Evolutionary conservation across 148 eudicot genomes (phyloP).

Genomic region (Rhododendron williamsianum): DNA sequence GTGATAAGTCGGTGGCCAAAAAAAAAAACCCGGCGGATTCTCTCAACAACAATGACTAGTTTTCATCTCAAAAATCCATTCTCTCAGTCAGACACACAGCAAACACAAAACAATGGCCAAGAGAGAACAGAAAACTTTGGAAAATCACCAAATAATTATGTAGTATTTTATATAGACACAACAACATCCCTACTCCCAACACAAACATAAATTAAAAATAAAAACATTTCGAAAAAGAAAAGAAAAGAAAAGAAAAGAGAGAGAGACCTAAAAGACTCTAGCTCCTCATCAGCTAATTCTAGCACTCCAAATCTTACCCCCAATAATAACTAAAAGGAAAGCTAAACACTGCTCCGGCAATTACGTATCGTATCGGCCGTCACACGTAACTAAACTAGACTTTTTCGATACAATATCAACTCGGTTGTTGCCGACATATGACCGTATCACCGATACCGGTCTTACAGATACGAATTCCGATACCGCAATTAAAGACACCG

Average conservation of each 20-base stretch:
- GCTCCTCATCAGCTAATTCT: neutral
- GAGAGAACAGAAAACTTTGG: neutral
- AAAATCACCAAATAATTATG: neutral
- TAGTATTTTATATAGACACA: neutral
- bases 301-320: neutral
- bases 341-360: neutral
- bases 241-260: no score
- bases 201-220: neutral
- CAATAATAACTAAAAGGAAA: neutral
- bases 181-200: neutral
- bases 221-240: neutral
- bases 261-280: neutral
- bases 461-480: no score
- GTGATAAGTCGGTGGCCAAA: neutral
- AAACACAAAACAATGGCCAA: neutral
- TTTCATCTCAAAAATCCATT: neutral
- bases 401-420: no score
- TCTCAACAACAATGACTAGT: neutral
- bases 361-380: neutral
- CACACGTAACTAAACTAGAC: no score
- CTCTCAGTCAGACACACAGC: no score
- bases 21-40: neutral
- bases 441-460: no score
- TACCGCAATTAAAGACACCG: no score
- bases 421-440: no score